Conservation (phyloP, 495 filamentous ascomycete species). For the Thermochaetoides thermophila region DNA sequence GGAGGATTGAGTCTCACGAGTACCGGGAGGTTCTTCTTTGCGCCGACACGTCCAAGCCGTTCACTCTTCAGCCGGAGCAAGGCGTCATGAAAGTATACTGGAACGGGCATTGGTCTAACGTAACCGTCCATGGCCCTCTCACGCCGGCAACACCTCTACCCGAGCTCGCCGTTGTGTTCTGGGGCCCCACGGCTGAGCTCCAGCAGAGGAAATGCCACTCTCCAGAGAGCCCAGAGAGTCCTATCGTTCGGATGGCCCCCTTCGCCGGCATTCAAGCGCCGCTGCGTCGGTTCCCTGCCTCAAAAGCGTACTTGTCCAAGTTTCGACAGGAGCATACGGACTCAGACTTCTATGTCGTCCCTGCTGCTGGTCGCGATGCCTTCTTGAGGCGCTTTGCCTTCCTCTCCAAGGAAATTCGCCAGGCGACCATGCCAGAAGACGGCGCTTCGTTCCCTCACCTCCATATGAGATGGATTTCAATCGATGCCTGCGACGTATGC, state of each 20-base stretch:
- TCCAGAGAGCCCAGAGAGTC: no score
- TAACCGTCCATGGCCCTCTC: no score
- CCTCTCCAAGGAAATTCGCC: conserved; percentile 1
- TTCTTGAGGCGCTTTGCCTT: conserved; percentile 8
- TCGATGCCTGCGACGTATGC: conserved; percentile 1
- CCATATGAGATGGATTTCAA: conserved; percentile 1
- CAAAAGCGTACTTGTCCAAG: no score
- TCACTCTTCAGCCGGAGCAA: no score
- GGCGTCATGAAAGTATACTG: background rate
- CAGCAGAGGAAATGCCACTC: no score
- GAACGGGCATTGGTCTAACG: background rate
- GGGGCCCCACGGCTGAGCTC: no score
- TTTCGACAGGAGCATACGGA: no score
- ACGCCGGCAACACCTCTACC: no score
- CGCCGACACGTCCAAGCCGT: conserved; percentile 20
- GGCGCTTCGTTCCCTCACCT: conserved; percentile 1
- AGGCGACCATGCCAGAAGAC: background rate
- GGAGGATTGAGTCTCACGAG: conserved; percentile 39
- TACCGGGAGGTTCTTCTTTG: conserved; percentile 30
- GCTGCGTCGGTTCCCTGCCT: no score
- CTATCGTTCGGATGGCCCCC: no score
- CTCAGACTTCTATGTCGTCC: conserved; percentile 2
- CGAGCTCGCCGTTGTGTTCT: no score
- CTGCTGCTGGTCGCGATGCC: conserved; percentile 2
- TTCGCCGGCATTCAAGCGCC: no score